A percentile compares a stretch with the other conserved stretches of the same genome.
Conservation (phyloP, 495 filamentous ascomycete species). For the Neurospora tetraspora region DNA sequence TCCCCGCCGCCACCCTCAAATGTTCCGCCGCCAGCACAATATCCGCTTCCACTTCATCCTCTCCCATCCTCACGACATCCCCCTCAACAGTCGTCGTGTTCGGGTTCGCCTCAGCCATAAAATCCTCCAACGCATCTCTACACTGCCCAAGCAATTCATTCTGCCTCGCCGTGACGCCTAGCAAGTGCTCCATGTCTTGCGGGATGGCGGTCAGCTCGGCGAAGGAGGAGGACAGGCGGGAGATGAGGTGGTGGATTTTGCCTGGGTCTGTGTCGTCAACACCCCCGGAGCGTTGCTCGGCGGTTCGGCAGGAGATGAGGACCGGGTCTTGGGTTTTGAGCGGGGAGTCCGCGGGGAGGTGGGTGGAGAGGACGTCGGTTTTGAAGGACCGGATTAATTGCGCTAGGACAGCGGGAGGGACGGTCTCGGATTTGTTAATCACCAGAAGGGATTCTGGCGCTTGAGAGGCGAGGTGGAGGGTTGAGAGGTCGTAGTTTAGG, state of each 20-base stretch:
- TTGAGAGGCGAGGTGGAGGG: constrained; percentile 35
- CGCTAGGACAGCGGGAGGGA: constrained; percentile 22
- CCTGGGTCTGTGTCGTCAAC: constrained; percentile 42
- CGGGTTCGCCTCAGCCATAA: constrained; percentile 41
- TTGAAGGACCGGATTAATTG: constrained; percentile 23
- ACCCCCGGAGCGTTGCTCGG: constrained; percentile 2
- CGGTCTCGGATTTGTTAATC: constrained; percentile 73
- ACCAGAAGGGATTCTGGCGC: constrained; percentile 58
- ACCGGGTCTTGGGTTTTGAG: constrained; percentile 15
- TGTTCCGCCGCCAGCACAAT: constrained; percentile 93
- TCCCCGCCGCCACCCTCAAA: constrained; percentile 70
- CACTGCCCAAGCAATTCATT: constrained; percentile 69
- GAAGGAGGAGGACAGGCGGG: constrained; percentile 58
- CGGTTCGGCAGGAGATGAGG: constrained; percentile 58
- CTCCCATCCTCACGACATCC: constrained; percentile 19
- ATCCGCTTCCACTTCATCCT: constrained; percentile 39
- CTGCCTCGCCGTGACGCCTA: constrained; percentile 86
- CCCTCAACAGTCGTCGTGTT: constrained; percentile 3
- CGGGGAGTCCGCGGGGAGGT: not conserved
- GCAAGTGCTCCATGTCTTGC: constrained; percentile 60
- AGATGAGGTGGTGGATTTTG: constrained; percentile 57
- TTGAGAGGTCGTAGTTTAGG: constrained; percentile 38
- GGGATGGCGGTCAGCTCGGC: constrained; percentile 56
- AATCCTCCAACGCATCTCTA: constrained; percentile 55
- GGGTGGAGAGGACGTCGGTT: constrained; percentile 15